Conservation (phyloP, 371 early-diverging fungal genomes). For the Mortierella sp. region DNA sequence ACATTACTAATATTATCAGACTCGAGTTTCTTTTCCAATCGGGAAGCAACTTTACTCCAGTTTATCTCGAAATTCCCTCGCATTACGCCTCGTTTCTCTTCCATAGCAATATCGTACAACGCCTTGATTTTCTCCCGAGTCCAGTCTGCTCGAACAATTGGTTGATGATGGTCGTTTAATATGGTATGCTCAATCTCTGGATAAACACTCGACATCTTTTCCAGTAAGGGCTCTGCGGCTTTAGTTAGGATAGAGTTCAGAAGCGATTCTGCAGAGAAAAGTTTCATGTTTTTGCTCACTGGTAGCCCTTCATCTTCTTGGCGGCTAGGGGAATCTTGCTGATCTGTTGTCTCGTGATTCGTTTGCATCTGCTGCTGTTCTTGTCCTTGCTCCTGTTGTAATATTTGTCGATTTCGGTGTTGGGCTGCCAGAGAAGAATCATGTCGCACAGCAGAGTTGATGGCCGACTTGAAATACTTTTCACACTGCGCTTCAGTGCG, state of each 20-base stretch:
- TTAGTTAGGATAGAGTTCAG: constrained; percentile 7
- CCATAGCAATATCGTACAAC: constrained; percentile 24
- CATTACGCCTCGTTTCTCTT: constrained; percentile 37
- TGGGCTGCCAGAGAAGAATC: neutral
- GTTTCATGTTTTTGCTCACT: neutral
- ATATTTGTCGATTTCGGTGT: neutral
- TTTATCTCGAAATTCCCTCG: constrained; percentile 30
- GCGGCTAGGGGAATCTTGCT: neutral
- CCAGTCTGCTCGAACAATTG: constrained; percentile 42
- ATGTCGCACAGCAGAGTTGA: constrained; percentile 7
- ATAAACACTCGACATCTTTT: constrained; percentile 13
- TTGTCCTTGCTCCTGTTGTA: neutral
- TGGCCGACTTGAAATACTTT: constrained; percentile 14
- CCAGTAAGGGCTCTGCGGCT: constrained; percentile 21
- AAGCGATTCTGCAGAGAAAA: neutral
- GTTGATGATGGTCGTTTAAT: constrained; percentile 11
- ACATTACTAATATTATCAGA: neutral
- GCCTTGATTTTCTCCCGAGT: constrained; percentile 17
- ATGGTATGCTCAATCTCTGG: neutral
- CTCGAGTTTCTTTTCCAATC: neutral
- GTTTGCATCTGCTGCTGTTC: neutral
- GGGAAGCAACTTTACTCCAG: constrained; percentile 26
- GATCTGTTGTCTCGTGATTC: neutral
- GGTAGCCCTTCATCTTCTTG: neutral
- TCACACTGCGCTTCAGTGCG: constrained; percentile 23